Evolutionary conservation across 345 rosid genomes (phyloP), one percentile per base, ranked within the genome.

Genomic region (Hibiscus syriacus): DNA sequence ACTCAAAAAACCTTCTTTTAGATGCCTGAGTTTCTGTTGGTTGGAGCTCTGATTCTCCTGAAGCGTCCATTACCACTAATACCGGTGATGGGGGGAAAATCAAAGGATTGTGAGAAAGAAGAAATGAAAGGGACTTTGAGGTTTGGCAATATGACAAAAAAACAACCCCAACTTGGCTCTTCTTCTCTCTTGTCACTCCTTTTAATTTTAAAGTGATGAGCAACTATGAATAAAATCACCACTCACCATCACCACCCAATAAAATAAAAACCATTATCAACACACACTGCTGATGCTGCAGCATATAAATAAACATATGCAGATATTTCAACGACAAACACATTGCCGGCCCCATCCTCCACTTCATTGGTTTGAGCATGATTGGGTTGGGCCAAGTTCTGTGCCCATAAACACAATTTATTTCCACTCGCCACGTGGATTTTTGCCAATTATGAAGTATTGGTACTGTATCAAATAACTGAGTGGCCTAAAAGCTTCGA

Each of bases 1-100:
- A 36, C 39, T 36, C 11, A 36, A 8, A 8, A 64, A 66, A 85
- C 90, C 88, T 83, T 59, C 78, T 85, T 72, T 83, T 83, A 46
- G 85, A 74, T 64, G 85, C 64, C 70, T 65, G 92, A 66, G 75
- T 55, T 66, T 76, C 80, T 7, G 36, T 3, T 64, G 72, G 66
- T 57, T 77, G 50, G 49, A 45, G 49, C 17, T 45, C 17, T 14
- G 49, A 45, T 45, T 43, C 48, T 43, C 13, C 48, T 14, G 81
- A 72, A 66, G 20, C 66, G 41, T 74, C 86, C 87, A 85, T 85
- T 46, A 14, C 49, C 49, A 14, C 6, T 14, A 36, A 36, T 2
- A 36, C 39, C 36, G 9, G 36, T 4, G 36, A 32, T 36, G 11
- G 39, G 11, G 39, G 39, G 11, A 8, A 36, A 8, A 36, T 32